Percentiles rank a stretch among this genome's conserved stretches.
These are phyloP conservation scores for Nakaseomyces bracarensis DNA, from an alignment of 1,139 yeast species.

Conservation along the genomic window DNA sequence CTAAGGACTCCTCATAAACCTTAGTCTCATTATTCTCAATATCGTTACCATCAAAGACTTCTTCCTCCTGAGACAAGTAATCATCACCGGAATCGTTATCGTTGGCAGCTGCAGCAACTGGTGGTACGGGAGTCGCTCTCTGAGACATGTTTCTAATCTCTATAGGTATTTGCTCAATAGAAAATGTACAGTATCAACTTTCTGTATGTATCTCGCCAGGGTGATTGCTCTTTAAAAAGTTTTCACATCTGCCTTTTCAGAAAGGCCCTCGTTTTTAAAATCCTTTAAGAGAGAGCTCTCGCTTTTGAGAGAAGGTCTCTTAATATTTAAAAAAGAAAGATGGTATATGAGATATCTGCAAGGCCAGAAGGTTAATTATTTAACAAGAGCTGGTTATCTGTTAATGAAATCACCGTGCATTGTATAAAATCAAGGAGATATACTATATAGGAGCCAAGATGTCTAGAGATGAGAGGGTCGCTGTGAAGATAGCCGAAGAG, in stretches of 20 bases:
- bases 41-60: conserved; percentile 38
- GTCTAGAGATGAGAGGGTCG: too few relatives aligned
- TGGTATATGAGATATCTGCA: too few relatives aligned
- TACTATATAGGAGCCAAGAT: neutral
- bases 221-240: neutral
- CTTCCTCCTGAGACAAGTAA: conserved; percentile 36
- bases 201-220: neutral
- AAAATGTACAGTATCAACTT: too few relatives aligned
- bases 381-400: too few relatives aligned
- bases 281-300: neutral
- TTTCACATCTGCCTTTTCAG: neutral
- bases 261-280: too few relatives aligned
- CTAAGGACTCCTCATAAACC: conserved; percentile 48
- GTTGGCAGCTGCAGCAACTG: conserved; percentile 5
- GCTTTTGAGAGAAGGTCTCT: neutral
- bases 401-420: too few relatives aligned
- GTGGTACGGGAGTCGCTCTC: conserved; percentile 3
- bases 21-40: conserved; percentile 32
- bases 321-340: too few relatives aligned
- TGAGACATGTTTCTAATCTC: conserved; percentile 8
- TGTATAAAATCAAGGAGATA: too few relatives aligned
- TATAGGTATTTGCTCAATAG: neutral
- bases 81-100: conserved; percentile 32
- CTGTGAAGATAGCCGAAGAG: neutral
- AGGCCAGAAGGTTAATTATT: too few relatives aligned